Conservation (phyloP, 176 grass and related monocot genomes). For the Typha latifolia region DNA sequence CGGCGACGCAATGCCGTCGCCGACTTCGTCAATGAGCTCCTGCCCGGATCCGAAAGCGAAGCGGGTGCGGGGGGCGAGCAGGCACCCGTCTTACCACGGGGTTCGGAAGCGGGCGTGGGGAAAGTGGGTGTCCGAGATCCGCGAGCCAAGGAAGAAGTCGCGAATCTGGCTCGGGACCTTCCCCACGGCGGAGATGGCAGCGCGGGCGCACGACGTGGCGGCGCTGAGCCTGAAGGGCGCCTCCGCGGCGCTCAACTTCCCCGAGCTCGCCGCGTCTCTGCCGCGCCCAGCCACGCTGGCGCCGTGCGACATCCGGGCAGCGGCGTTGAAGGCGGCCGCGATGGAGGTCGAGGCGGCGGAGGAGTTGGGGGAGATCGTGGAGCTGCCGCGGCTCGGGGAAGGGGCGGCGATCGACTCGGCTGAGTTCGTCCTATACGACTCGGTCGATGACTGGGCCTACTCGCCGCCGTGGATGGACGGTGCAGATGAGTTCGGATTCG, state of each 20-base stretch:
- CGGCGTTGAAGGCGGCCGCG: constrained; percentile 8
- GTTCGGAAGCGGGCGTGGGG: constrained; percentile 20
- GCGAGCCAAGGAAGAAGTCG: constrained; percentile 19
- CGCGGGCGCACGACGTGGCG: constrained; percentile 17
- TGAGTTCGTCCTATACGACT: neutral
- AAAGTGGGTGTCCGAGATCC: constrained; percentile 28
- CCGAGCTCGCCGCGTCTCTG: constrained; percentile 10
- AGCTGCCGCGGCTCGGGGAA: neutral
- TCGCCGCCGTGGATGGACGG: neutral
- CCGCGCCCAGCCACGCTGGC: constrained; percentile 4
- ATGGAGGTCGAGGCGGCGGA: neutral
- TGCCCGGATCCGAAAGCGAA: neutral
- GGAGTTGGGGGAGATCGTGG: neutral
- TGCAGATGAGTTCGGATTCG: neutral
- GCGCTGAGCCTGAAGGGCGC: constrained; percentile 15
- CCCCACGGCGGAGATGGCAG: constrained; percentile 20
- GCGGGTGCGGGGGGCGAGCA: neutral
- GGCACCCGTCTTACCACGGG: constrained; percentile 18
- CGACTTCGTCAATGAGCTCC: neutral
- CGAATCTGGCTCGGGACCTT: constrained; percentile 22
- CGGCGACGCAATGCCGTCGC: neutral
- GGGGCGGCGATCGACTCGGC: neutral
- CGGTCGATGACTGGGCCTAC: neutral
- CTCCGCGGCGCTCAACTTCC: constrained; percentile 12
- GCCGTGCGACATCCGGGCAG: constrained; percentile 8